Percentiles rank a stretch among this genome's conserved stretches.
Conservation (phyloP, 345 rosid species). For the Alliaria petiolata region DNA sequence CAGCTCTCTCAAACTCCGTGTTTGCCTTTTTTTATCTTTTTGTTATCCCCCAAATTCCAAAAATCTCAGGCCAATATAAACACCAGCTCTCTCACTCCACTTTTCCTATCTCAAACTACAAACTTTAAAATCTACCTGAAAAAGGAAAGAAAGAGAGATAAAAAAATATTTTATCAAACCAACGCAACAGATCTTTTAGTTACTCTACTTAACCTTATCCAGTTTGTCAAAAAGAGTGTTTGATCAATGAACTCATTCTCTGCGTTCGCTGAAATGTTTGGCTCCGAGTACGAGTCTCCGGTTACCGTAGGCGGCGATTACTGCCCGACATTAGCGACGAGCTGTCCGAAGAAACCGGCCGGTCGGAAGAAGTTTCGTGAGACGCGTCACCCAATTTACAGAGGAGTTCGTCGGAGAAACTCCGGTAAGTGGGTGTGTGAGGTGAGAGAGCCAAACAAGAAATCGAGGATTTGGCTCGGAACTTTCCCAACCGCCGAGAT, state of each 20-base stretch:
- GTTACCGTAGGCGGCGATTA: slow-evolving; percentile 30
- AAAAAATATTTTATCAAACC: slow-evolving; percentile 5
- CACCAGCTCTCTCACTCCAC: not conserved
- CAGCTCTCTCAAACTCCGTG: slow-evolving; percentile 19
- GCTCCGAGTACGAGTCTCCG: slow-evolving; percentile 33
- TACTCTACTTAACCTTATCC: not conserved
- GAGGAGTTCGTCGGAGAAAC: slow-evolving; percentile 74
- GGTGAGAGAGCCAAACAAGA: slow-evolving; percentile 80
- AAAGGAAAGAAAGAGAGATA: not conserved
- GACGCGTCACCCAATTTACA: slow-evolving; percentile 82
- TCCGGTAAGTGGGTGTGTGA: slow-evolving; percentile 92
- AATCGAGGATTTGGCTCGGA: slow-evolving; percentile 86
- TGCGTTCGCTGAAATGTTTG: not conserved
- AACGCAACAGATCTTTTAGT: not conserved
- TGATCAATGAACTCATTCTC: slow-evolving; percentile 14
- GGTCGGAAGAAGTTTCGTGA: slow-evolving; percentile 84
- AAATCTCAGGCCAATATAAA: slow-evolving; percentile 15
- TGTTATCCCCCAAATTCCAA: not conserved
- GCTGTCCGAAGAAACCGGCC: slow-evolving; percentile 66
- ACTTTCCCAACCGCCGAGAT: slow-evolving; percentile 63
- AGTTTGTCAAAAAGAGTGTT: not conserved
- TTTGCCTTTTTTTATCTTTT: not conserved
- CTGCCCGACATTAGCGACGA: slow-evolving; percentile 46
- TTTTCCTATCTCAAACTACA: slow-evolving; percentile 10
- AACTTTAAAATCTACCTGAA: slow-evolving; percentile 14